A percentile compares a stretch with the other conserved stretches of the same genome.
Conservation (phyloP, 202 grass and related monocot species). For the Saccharum hybrid region DNA sequence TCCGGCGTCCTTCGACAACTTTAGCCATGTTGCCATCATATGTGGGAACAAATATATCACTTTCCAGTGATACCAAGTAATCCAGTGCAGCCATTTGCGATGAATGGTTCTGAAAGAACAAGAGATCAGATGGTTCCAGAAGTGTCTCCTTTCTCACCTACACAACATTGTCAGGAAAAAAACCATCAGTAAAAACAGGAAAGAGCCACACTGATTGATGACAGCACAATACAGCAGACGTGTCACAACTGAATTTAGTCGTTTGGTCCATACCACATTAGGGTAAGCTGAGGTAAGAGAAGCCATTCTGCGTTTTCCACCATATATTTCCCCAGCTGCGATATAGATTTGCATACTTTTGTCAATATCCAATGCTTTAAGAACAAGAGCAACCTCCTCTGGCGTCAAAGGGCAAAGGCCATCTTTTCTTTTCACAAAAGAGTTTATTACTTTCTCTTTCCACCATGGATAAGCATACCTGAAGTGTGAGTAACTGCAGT, state of each 20-base stretch:
- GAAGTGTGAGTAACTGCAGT: neutral
- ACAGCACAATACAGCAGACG: neutral
- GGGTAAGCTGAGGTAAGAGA: slow-evolving; percentile 72
- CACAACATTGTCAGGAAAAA: slow-evolving; percentile 14
- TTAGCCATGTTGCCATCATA: slow-evolving; percentile 98
- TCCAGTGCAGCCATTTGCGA: slow-evolving; percentile 95
- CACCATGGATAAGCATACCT: slow-evolving; percentile 99
- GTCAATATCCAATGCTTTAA: slow-evolving; percentile 77
- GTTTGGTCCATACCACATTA: slow-evolving; percentile 67
- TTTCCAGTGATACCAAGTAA: slow-evolving; percentile 91
- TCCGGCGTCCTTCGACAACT: slow-evolving; percentile 92
- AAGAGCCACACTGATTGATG: neutral
- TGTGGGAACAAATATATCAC: slow-evolving; percentile 90
- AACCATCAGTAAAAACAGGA: neutral
- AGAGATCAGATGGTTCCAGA: slow-evolving; percentile 70
- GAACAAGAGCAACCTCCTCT: slow-evolving; percentile 76
- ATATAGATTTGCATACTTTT: slow-evolving; percentile 85
- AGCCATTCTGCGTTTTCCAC: slow-evolving; percentile 75
- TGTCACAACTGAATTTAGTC: neutral
- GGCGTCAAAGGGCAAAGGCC: slow-evolving; percentile 89
- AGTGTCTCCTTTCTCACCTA: slow-evolving; percentile 90
- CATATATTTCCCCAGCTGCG: slow-evolving; percentile 89
- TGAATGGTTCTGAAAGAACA: slow-evolving; percentile 95
- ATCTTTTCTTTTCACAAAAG: slow-evolving; percentile 77
- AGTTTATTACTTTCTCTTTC: slow-evolving; percentile 96